Conservation (phyloP, 2,329 filamentous ascomycete species). For the Colletotrichum sp. region DNA sequence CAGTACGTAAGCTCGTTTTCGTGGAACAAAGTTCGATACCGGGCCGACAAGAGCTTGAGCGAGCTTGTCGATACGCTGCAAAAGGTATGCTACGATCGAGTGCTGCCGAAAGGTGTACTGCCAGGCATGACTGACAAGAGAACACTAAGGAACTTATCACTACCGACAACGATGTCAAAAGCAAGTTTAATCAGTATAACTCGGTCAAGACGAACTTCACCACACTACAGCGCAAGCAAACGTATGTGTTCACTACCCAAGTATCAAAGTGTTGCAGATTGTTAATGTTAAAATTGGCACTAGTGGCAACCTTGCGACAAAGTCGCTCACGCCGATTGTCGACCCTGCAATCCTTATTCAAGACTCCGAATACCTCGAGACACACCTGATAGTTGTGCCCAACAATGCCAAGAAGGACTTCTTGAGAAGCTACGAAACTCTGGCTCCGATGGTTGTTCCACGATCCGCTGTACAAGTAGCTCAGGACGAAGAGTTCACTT, state of each 20-base stretch:
- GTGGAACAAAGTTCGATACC: conserved; percentile 98
- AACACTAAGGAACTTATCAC: conserved; percentile 79
- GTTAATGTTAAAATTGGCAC: conserved; percentile 13
- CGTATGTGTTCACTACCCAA: conserved; percentile 56
- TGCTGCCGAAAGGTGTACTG: neutral
- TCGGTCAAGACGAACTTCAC: conserved; percentile 84
- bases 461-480: conserved; percentile 82
- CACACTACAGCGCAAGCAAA: conserved; percentile 84
- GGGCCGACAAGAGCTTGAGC: conserved; percentile 85
- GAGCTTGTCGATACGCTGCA: conserved; percentile 88
- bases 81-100: conserved; percentile 62
- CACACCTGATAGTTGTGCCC: conserved; percentile 90
- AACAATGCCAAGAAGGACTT: conserved; percentile 84
- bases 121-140: neutral
- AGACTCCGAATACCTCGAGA: conserved; percentile 96
- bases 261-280: neutral
- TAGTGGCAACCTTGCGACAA: conserved; percentile 91
- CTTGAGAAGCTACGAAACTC: conserved; percentile 83
- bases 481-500: conserved; percentile 85
- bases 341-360: conserved; percentile 80
- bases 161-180: conserved; percentile 94
- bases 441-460: conserved; percentile 91
- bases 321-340: conserved; percentile 89
- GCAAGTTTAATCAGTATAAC: conserved; percentile 95
- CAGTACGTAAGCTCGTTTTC: conserved; percentile 87